Evolutionary conservation across 495 filamentous ascomycete genomes (phyloP), one percentile per base, ranked within the genome.

Genomic region (Aeminium ludgeri): DNA sequence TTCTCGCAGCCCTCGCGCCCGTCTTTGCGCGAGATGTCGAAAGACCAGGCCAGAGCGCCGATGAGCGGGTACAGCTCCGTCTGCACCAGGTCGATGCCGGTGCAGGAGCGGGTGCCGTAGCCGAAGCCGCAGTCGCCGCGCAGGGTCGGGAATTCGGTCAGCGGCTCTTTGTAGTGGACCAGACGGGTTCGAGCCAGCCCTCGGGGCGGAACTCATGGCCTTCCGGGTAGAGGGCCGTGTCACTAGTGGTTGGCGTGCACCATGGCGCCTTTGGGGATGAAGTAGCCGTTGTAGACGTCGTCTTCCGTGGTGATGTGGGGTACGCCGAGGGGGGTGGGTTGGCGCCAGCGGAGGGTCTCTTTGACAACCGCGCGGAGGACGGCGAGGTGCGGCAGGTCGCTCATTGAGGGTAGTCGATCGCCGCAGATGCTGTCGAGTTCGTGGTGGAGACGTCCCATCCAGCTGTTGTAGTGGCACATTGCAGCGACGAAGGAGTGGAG

Each of bases 311-410:
- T 36, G 11, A 42, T 33, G 40, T 53, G 50, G 1, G 50, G 42
- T 16, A 53, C 47, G 30, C 45, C 49, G 25, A 44, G 38, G 3
- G 44, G 44, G 12, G 44, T 48, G 1, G 44, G 29, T 17, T 45
- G 73, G 10, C 70, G 56, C 74, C 74, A 78, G 36, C 75, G 62
- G 16, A 76, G 58, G 10, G 67, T 60, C 53, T 80, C 74, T 52
- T 73, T 70, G n/a, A 76, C 63, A 10, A 70, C 60, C 0, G 74
- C 72, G 27, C 72, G 57, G 39, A 77, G 43, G 16, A 54, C 46
- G 1, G 61, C 61, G 15, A 65, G 43, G 20, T 59, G 51, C 5
- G 55, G 61, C 36, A 49, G 41, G 43, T 63, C 60, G 12, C 48
- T 44, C 13, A 46, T 30, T 15, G 17, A 17, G 0, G 61, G 57